phyloP scores from a whole-genome alignment of 2,329 filamentous ascomycete species.

The Fusarium ramigenum region DNA sequence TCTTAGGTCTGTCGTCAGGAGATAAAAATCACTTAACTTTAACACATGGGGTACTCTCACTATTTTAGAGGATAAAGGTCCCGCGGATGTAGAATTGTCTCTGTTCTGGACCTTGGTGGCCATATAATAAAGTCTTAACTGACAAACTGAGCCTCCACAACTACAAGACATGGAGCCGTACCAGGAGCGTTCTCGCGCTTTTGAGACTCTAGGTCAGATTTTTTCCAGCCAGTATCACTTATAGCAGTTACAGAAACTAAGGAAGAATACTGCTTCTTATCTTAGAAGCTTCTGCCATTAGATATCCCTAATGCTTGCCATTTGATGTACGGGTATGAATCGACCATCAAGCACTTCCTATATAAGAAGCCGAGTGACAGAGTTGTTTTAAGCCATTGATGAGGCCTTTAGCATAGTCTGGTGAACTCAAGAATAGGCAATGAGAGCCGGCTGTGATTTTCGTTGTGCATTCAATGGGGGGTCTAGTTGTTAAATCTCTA shows the following conservation, averaged over 20 bases:
- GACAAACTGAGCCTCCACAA: not conserved
- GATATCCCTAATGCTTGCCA: rapidly evolving
- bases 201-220: rapidly evolving
- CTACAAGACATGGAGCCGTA: rapidly evolving
- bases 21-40: rapidly evolving
- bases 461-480: no score
- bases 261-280: not conserved
- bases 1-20: not conserved
- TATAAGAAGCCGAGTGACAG: not conserved
- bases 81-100: not conserved
- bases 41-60: not conserved
- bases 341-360: rapidly evolving
- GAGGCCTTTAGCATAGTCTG: rapidly evolving
- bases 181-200: not conserved
- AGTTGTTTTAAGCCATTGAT: rapidly evolving
- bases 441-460: no score
- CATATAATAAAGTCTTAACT: not conserved
- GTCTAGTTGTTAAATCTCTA: no score
- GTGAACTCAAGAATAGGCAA: rapidly evolving
- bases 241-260: rapidly evolving
- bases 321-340: rapidly evolving
- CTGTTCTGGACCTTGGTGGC: not conserved
- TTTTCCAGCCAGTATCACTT: rapidly evolving
- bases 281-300: rapidly evolving
- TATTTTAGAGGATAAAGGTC: rapidly evolving